Conservation (phyloP, 148 eudicot species). For the Salicornia ramosissima region DNA sequence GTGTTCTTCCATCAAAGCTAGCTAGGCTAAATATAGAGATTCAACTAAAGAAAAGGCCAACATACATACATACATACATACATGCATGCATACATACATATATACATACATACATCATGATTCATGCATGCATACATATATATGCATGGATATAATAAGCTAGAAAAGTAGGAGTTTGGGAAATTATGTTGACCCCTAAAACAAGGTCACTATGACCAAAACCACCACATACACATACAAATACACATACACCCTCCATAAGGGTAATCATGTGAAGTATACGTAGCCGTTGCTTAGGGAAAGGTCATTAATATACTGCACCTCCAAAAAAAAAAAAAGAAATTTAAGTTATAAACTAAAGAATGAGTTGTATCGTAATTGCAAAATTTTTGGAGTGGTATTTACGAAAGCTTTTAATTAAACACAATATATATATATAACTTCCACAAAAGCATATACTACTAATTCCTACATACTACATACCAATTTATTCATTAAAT, state of each 20-base stretch:
- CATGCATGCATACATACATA: too few relatives aligned
- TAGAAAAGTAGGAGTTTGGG: background rate
- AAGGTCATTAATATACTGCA: background rate
- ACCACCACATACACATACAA: background rate
- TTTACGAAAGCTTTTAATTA: conserved; percentile 8
- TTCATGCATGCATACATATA: background rate
- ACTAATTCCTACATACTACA: background rate
- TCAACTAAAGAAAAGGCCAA: too few relatives aligned
- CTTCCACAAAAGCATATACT: too few relatives aligned
- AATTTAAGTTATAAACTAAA: background rate
- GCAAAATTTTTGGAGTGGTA: conserved; percentile 14
- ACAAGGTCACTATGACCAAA: background rate
- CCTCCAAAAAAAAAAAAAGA: background rate
- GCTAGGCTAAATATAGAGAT: too few relatives aligned
- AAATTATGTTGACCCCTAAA: conserved; percentile 1
- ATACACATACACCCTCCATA: too few relatives aligned
- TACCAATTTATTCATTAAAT: conserved; percentile 16
- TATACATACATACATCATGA: too few relatives aligned
- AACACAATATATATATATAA: background rate
- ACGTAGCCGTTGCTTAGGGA: conserved; percentile 13
- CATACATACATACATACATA: too few relatives aligned
- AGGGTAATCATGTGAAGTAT: conserved; percentile 25
- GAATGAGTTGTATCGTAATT: conserved; percentile 15
- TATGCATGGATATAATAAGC: background rate
- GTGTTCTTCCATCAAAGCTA: too few relatives aligned